Percentiles rank a stretch among this genome's conserved stretches.
Evolutionary conservation across 2,329 filamentous ascomycete genomes (phyloP).

Genomic region (Fusarium sp.): DNA sequence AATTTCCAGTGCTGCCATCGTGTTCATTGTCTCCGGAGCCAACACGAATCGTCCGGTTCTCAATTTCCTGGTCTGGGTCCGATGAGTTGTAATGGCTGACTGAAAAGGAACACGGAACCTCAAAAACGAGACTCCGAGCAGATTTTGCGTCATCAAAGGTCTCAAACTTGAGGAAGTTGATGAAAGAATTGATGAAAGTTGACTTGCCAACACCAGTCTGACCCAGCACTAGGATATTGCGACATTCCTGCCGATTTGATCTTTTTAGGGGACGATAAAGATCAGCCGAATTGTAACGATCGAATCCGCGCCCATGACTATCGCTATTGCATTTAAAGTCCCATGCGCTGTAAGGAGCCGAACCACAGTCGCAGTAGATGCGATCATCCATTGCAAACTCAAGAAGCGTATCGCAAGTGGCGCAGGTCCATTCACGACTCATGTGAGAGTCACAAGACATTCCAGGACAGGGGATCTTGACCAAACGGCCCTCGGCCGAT

Average conservation of each 20-base stretch:
- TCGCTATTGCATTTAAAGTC: slow-evolving; percentile 50
- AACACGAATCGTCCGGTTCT: slow-evolving; percentile 15
- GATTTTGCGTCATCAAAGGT: slow-evolving; percentile 54
- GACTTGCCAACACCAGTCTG: slow-evolving; percentile 64
- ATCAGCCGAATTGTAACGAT: not conserved
- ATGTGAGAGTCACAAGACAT: slow-evolving; percentile 31
- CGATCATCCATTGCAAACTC: slow-evolving; percentile 31
- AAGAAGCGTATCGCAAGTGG: not conserved
- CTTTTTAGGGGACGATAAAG: not conserved
- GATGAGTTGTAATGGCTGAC: not conserved
- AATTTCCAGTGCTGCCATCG: slow-evolving; percentile 21
- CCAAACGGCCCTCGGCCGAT: slow-evolving; percentile 38
- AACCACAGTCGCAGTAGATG: slow-evolving; percentile 56
- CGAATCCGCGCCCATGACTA: slow-evolving; percentile 42
- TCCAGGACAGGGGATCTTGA: slow-evolving; percentile 52
- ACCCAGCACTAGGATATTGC: slow-evolving; percentile 61
- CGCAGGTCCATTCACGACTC: slow-evolving; percentile 25
- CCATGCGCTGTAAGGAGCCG: slow-evolving; percentile 43
- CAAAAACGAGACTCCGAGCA: not conserved
- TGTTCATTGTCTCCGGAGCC: slow-evolving; percentile 23
- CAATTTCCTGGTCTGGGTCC: not conserved
- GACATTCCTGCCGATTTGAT: slow-evolving; percentile 32
- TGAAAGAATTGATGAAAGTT: slow-evolving; percentile 62
- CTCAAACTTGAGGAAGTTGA: slow-evolving; percentile 58
- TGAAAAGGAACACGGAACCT: slow-evolving; percentile 35